Percentiles rank a stretch among this genome's conserved stretches.
These are phyloP conservation scores for Microdochium paspali DNA, from an alignment of 2,329 filamentous ascomycete genomes.

Conservation along the genomic window DNA sequence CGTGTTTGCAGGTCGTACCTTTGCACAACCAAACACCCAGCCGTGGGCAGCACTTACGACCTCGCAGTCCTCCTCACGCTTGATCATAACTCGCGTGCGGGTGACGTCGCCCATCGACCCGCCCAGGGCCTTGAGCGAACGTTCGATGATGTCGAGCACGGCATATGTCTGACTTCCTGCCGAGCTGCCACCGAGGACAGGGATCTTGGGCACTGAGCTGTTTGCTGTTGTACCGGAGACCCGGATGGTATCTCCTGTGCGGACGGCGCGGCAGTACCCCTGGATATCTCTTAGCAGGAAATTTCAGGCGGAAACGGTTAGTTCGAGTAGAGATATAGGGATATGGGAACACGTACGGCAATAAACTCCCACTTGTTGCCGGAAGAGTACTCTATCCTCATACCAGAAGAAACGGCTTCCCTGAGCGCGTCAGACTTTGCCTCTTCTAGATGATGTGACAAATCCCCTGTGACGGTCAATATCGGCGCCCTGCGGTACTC, in stretches of 20 bases:
- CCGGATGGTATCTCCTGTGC: conserved; percentile 12
- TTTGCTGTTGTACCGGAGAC: conserved; percentile 23
- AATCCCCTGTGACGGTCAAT: conserved; percentile 19
- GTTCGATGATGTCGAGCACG: conserved; percentile 16
- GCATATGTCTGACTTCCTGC: conserved; percentile 16
- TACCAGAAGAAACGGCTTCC: conserved; percentile 10
- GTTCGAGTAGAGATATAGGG: no score
- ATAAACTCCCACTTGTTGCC: conserved; percentile 21
- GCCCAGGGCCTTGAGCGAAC: conserved; percentile 14
- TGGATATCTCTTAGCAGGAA: no score
- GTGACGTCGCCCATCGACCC: conserved; percentile 15
- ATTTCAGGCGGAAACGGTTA: no score
- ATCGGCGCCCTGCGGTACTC: conserved; percentile 17
- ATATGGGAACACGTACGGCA: no score
- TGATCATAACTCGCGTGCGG: conserved; percentile 16
- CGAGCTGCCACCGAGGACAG: conserved; percentile 11
- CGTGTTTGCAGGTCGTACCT: conserved; percentile 11
- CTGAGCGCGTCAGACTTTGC: conserved; percentile 3
- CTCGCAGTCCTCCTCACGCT: conserved; percentile 13
- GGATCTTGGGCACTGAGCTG: conserved; percentile 6
- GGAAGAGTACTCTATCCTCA: conserved; percentile 16
- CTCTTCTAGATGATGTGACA: conserved; percentile 17
- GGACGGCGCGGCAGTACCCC: conserved; percentile 20
- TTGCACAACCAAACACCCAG: conserved; percentile 15
- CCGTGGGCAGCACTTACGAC: conserved; percentile 16